These are phyloP conservation scores for Aspergillus ustus DNA, from an alignment of 2,329 filamentous ascomycete genomes.

Conservation along the genomic window DNA sequence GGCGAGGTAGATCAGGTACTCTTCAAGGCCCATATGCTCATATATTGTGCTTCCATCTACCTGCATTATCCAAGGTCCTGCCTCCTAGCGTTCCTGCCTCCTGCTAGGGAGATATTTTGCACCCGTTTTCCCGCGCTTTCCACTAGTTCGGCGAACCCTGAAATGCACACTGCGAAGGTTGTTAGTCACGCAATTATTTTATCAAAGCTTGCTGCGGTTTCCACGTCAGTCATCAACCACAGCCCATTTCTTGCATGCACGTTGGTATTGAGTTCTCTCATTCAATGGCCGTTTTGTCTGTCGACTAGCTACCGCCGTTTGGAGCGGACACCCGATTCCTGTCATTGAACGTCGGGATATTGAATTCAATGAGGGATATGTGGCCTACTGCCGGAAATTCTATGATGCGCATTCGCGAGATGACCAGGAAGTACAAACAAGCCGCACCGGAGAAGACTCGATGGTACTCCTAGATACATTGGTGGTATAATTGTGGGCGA, in stretches of 20 bases:
- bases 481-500: neutral
- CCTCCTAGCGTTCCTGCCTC: slow-evolving; percentile 10
- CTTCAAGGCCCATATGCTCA: slow-evolving; percentile 14
- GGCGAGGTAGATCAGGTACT: slow-evolving; percentile 12
- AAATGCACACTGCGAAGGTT: neutral
- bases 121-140: neutral
- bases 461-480: neutral
- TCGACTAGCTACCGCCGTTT: neutral
- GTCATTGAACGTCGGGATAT: slow-evolving; percentile 12
- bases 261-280: slow-evolving; percentile 13
- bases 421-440: neutral
- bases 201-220: slow-evolving; percentile 8
- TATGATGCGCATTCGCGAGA: neutral
- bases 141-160: neutral
- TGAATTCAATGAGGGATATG: slow-evolving; percentile 8
- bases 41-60: slow-evolving; percentile 18
- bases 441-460: neutral
- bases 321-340: slow-evolving; percentile 2
- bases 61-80: slow-evolving; percentile 14
- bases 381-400: slow-evolving; percentile 13
- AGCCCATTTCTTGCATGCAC: slow-evolving; percentile 17
- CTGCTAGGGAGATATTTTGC: slow-evolving; percentile 7
- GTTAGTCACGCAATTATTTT: neutral
- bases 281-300: slow-evolving; percentile 9
- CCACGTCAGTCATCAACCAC: slow-evolving; percentile 2